Base-by-base conservation (phyloP, 352 stramenopile genomes). In the Achlya hypogyna region DNA sequence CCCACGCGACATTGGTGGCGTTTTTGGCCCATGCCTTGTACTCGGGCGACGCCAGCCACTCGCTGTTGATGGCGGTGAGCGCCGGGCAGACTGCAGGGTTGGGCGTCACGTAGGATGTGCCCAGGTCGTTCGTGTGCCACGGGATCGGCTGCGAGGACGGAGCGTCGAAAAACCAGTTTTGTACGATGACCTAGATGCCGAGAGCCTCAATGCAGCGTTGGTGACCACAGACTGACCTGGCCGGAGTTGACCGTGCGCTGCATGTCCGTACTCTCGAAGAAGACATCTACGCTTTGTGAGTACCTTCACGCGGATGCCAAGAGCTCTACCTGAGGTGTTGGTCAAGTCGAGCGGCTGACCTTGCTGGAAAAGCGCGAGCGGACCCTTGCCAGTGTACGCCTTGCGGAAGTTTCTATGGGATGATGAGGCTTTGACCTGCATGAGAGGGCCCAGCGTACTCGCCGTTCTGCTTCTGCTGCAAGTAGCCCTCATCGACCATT, bases 241-340 rank as follows among this genome's bases (percentile, higher is more conserved):
- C 60, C 60, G 10, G 60, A 67, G 42, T 67, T 67, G 60, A 67
- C 51, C 20, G 60, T 67, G 38, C 60, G 60, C 28, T 49, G 60
- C 1, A 67, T 51, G 32, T 67, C 60, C 20, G 38, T 67, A 28
- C 60, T 67, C 45, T 67, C 60, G 18, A 67, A 67, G 22, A 27
- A 58, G 20, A 67, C 29, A 34, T 67, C 60, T 67, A 67, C 22
- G 52, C 10, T 22, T 1, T 62, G 23, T 45, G 53, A 49, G 42
- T 49, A n/a, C n/a, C 22, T 49, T n/a, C 12, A 47, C 12, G 53
- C 32, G 35, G 10, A 43, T 9, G 43, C 14, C 6, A 22, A 59
- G 20, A n/a, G n/a, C n/a, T 10, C 8, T 45, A 67, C 60, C 60
- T 18, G 60, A 38, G 9, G 51, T 27, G 35, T 67, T 53, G 31